Evolutionary conservation across 805 yeast species (phyloP), one percentile per base, ranked within the genome.

Genomic region (Wickerhamomyces bovis): DNA sequence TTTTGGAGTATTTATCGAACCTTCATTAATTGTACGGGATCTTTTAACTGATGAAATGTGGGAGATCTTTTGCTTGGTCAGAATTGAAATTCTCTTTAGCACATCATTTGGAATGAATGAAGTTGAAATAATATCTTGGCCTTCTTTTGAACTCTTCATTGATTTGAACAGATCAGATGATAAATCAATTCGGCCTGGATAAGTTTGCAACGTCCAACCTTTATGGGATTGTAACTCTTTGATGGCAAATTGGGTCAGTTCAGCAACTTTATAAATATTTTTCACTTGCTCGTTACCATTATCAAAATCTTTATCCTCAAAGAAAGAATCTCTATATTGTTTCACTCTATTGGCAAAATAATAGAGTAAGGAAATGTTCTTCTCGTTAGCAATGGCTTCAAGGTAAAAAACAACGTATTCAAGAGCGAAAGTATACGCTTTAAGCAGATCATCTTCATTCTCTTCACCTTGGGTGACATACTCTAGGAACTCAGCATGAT

Each of bases 331-430:
- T 44, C 80, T 72, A 55, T 81, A 85, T 61, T 87, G 95, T 60
- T 88, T 89, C 18, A 88, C 75, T 45, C 95, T 73, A 48, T 85
- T 85, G 0, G 94, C 80, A 43, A 87, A 68, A 61, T 89, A 89
- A 59, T 79, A 89, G 6, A 89, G 62, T 48, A 88, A 62, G 7
- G 92, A 83, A 31, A 85, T 69, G 55, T 89, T 90, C 26, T 81
- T 83, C 40, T 76, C 73, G 3, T 73, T 78, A 0, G 83, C 82
- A 41, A 88, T 74, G 4, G 76, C 59, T 36, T 76, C 81, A 43
- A 88, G 61, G 49, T 72, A 84, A 61, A 78, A 84, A 1, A 77
- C 54, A 26, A 89, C 63, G 52, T 82, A 84, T 41, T 79, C 80
- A 44, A 79, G 57, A 0, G 85, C 81, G 54, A 78, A 81, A 0